Conservation (phyloP, 2,329 filamentous ascomycete species). For the Stachybotrys chlorohalonatus region DNA sequence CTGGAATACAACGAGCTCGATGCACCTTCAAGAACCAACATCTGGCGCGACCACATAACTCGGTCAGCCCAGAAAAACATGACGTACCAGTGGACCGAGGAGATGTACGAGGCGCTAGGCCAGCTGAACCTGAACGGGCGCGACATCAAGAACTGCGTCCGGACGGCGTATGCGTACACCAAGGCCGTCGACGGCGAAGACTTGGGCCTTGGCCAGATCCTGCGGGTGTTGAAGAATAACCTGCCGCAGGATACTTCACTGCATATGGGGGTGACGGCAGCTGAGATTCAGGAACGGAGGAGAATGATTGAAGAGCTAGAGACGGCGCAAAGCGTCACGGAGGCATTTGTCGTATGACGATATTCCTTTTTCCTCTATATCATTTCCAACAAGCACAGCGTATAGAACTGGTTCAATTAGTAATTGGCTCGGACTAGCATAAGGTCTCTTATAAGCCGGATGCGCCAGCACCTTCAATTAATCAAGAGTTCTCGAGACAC, state of each 20-base stretch:
- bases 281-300: background rate
- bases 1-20: background rate
- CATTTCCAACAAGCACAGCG: too few relatives aligned
- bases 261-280: background rate
- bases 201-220: background rate
- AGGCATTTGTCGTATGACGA: too few relatives aligned
- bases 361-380: too few relatives aligned
- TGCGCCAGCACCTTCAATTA: too few relatives aligned
- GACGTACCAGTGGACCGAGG: background rate
- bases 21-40: background rate
- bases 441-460: too few relatives aligned
- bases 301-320: background rate
- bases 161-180: background rate
- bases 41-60: background rate
- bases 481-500: too few relatives aligned
- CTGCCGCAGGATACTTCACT: background rate
- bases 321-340: background rate
- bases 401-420: too few relatives aligned
- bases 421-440: too few relatives aligned
- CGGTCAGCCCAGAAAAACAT: background rate
- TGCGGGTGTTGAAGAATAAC: background rate
- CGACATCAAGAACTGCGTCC: background rate
- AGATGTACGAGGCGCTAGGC: background rate
- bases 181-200: background rate
- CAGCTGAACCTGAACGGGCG: background rate